Conservation (phyloP, 2,329 filamentous ascomycete species). For the Bipolaris cookei region DNA sequence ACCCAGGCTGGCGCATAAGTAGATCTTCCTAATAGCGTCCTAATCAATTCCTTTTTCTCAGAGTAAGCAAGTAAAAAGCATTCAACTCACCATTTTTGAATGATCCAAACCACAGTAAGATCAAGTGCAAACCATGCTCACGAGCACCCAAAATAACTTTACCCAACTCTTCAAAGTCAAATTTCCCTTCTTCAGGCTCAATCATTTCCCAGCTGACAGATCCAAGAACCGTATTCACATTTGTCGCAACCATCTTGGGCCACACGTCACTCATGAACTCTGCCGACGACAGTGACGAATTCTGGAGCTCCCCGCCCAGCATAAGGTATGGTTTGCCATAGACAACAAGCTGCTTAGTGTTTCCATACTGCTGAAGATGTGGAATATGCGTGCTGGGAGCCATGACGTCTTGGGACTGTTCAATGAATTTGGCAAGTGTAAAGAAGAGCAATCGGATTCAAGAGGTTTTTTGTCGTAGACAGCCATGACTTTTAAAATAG, state of each 20-base stretch:
- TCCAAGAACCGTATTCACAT: slow-evolving; percentile 56
- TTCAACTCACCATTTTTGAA: slow-evolving; percentile 53
- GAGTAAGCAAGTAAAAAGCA: neutral
- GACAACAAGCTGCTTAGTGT: slow-evolving; percentile 50
- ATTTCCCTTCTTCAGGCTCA: slow-evolving; percentile 54
- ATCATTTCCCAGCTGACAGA: slow-evolving; percentile 57
- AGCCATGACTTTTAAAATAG: neutral
- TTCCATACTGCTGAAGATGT: slow-evolving; percentile 29
- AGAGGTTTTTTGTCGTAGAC: too few relatives aligned
- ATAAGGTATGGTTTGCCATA: slow-evolving; percentile 55
- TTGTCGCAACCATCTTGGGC: slow-evolving; percentile 51
- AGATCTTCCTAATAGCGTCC: slow-evolving; percentile 1
- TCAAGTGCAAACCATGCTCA: slow-evolving; percentile 48
- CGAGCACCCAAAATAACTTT: slow-evolving; percentile 49
- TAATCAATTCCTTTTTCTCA: neutral
- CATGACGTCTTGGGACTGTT: slow-evolving; percentile 3
- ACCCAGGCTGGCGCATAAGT: slow-evolving; percentile 41
- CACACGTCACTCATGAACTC: slow-evolving; percentile 55
- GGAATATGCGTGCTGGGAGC: slow-evolving; percentile 22
- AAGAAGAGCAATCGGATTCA: neutral
- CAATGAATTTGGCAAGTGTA: neutral
- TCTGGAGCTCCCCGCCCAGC: slow-evolving; percentile 56
- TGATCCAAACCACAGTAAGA: slow-evolving; percentile 57
- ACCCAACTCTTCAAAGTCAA: slow-evolving; percentile 54
- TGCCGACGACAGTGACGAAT: slow-evolving; percentile 55